Evolutionary conservation across 768 basidiomycete species (phyloP).

Genomic region (Pholiota conissans): DNA sequence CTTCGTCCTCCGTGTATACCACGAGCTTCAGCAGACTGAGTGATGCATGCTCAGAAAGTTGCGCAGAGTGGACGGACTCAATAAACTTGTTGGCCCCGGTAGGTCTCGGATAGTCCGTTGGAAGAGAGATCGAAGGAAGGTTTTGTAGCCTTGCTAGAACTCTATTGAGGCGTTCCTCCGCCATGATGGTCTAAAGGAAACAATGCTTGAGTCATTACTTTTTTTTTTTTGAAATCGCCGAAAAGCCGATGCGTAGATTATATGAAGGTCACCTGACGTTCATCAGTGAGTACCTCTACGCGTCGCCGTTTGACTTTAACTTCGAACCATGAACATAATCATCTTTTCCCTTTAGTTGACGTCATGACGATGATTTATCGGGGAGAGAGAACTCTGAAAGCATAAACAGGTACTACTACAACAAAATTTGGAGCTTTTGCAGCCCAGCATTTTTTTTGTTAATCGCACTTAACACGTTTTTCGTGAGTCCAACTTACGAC

Average conservation of each 20-base stretch:
- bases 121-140: slow-evolving; percentile 86
- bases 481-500: no score
- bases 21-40: slow-evolving; percentile 83
- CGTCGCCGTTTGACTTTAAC: no score
- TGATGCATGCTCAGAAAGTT: slow-evolving; percentile 74
- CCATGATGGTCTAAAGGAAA: slow-evolving; percentile 29
- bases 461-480: no score
- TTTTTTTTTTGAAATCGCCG: not conserved
- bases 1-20: slow-evolving; percentile 61
- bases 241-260: slow-evolving; percentile 1
- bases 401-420: no score
- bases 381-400: no score
- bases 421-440: no score
- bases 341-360: no score
- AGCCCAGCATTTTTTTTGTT: no score
- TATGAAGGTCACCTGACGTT: not conserved
- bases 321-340: no score
- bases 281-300: no score
- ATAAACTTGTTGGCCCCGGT: slow-evolving; percentile 73
- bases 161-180: slow-evolving; percentile 48
- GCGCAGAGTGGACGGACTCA: slow-evolving; percentile 75
- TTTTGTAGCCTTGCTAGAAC: slow-evolving; percentile 71
- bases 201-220: slow-evolving; percentile 9
- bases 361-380: no score
- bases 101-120: slow-evolving; percentile 93